A percentile compares a stretch with the other conserved stretches of the same genome.
These are phyloP conservation scores for Coniferiporia sulphurascens DNA, from an alignment of 1,284 basidiomycete genomes.

Conservation along the genomic window DNA sequence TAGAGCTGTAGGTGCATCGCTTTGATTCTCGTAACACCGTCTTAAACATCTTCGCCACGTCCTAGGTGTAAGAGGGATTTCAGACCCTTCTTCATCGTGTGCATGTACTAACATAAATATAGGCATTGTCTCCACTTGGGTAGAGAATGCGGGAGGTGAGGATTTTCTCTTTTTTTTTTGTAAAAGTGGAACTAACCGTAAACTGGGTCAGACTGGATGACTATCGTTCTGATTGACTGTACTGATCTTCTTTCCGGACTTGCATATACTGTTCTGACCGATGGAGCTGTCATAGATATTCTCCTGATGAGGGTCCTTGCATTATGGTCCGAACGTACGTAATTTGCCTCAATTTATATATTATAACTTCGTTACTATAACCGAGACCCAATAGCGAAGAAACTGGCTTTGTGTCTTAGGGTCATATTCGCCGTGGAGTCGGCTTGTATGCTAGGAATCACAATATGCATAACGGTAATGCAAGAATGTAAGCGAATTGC, in stretches of 20 bases:
- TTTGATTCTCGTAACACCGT: neutral
- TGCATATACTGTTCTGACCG: neutral
- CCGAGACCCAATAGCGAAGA: neutral
- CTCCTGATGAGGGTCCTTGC: slow-evolving; percentile 11
- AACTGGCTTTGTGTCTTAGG: neutral
- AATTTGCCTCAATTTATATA: too few species aligned
- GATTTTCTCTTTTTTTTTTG: neutral
- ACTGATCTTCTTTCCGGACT: neutral
- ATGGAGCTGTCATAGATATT: neutral
- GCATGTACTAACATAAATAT: neutral
- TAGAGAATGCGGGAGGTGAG: neutral
- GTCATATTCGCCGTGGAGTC: neutral
- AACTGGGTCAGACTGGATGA: neutral
- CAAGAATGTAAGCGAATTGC: neutral
- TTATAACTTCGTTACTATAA: neutral
- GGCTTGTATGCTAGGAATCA: neutral
- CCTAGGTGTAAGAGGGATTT: neutral
- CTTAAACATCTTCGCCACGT: neutral
- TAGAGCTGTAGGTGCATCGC: neutral
- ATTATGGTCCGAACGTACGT: slow-evolving; percentile 2
- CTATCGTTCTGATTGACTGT: slow-evolving; percentile 2
- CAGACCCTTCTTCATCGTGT: neutral
- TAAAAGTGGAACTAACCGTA: too few species aligned
- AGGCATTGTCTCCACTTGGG: neutral
- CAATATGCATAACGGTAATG: neutral